Conservation (phyloP, 345 rosid genomes). For the Lumnitzera littorea region DNA sequence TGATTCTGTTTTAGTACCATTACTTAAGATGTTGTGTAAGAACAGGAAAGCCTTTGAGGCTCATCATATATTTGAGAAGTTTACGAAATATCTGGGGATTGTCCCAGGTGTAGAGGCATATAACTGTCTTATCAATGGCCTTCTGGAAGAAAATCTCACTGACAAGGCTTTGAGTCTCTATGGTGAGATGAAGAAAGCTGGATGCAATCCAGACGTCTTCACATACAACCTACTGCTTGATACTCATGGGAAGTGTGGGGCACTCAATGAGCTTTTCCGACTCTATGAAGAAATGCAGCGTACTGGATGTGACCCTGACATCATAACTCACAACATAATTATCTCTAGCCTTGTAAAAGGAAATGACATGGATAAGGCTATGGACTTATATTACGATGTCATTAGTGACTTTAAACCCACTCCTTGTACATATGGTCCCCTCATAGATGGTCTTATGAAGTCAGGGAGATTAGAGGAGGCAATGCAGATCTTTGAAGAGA, state of each 20-base stretch:
- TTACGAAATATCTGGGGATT: slow-evolving; percentile 52
- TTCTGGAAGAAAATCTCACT: slow-evolving; percentile 38
- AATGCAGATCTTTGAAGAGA: slow-evolving; percentile 62
- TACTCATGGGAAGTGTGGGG: slow-evolving; percentile 60
- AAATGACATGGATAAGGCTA: slow-evolving; percentile 49
- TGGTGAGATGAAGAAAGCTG: slow-evolving; percentile 46
- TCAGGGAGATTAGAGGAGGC: slow-evolving; percentile 62
- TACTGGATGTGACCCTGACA: slow-evolving; percentile 51
- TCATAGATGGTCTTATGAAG: slow-evolving; percentile 71
- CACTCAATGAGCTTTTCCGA: slow-evolving; percentile 38
- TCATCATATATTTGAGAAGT: slow-evolving; percentile 39
- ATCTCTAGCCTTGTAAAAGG: slow-evolving; percentile 63
- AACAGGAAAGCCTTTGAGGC: slow-evolving; percentile 48
- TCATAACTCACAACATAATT: slow-evolving; percentile 71
- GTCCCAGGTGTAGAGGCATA: slow-evolving; percentile 35
- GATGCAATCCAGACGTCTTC: slow-evolving; percentile 52
- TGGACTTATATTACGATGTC: slow-evolving; percentile 67
- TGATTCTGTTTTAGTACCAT: slow-evolving; percentile 56
- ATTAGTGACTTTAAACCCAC: slow-evolving; percentile 65
- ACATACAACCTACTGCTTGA: slow-evolving; percentile 73
- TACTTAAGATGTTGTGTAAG: slow-evolving; percentile 54
- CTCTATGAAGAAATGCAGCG: slow-evolving; percentile 56
- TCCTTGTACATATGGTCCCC: slow-evolving; percentile 80
- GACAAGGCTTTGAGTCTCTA: slow-evolving; percentile 47
- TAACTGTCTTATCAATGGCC: slow-evolving; percentile 58